phyloP scores from a whole-genome alignment of 441 rosid genomes.

The Gossypium trilobum region DNA sequence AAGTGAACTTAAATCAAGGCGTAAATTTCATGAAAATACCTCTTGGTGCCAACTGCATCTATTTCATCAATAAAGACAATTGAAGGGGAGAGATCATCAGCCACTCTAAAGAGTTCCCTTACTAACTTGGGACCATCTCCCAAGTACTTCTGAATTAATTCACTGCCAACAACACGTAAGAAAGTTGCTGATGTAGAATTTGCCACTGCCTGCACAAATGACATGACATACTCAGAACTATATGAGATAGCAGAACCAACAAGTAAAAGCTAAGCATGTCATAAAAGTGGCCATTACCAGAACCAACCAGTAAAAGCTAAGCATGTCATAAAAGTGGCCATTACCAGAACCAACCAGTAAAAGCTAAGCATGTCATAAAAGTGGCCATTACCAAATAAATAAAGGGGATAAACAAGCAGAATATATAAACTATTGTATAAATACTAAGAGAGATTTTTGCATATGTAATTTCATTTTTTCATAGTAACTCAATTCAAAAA shows the following conservation, averaged over 20 bases:
- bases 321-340: too few relatives aligned
- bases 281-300: neutral
- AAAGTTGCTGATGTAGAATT: too few relatives aligned
- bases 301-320: too few relatives aligned
- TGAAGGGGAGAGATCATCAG: too few relatives aligned
- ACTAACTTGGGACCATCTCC: too few relatives aligned
- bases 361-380: too few relatives aligned
- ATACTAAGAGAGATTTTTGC: neutral
- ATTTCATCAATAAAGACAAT: too few relatives aligned
- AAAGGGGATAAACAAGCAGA: neutral
- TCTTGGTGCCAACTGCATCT: slow-evolving; percentile 1
- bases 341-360: neutral
- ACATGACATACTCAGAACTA: neutral
- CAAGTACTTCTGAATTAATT: too few relatives aligned
- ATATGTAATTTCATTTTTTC: neutral
- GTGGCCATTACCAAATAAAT: neutral
- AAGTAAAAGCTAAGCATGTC: neutral
- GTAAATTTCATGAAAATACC: slow-evolving; percentile 28
- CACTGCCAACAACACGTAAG: too few relatives aligned
- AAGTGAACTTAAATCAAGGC: neutral
- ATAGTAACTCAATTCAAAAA: neutral
- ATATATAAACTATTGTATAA: neutral
- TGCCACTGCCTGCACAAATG: slow-evolving; percentile 60
- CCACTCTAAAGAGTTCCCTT: too few relatives aligned
- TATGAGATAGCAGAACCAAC: neutral